A percentile compares a stretch with the other conserved stretches of the same genome.
phyloP scores from a whole-genome alignment of 139 green algal species.

The Dunaliella sp. region DNA sequence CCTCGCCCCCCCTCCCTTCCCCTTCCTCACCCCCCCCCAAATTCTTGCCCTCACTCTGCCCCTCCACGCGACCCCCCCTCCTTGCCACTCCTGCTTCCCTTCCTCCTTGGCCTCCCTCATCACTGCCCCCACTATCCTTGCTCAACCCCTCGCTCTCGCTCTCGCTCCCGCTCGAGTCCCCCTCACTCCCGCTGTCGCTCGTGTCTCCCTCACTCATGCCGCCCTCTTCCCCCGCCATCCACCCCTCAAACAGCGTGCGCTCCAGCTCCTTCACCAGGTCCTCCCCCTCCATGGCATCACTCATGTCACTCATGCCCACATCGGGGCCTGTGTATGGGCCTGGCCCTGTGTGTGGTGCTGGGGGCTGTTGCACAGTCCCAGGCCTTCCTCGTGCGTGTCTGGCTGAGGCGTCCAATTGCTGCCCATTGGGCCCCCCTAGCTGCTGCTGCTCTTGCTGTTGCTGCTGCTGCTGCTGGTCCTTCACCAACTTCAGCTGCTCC shows the following conservation, averaged over 20 bases:
- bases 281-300: too few species aligned
- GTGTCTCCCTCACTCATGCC: neutral
- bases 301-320: too few species aligned
- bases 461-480: neutral
- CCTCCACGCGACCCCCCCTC: neutral
- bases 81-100: neutral
- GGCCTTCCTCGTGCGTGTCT: too few species aligned
- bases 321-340: too few species aligned
- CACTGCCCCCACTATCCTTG: too few species aligned
- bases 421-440: neutral
- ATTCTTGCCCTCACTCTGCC: neutral
- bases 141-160: too few species aligned
- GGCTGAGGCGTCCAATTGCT: too few species aligned
- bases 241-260: neutral
- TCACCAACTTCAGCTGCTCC: constrained; percentile 7
- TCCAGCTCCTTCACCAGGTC: neutral
- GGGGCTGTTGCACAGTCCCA: too few species aligned
- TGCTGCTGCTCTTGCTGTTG: neutral
- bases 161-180: neutral
- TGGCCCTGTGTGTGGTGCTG: too few species aligned
- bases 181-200: neutral
- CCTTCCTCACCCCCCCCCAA: neutral
- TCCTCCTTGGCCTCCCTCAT: neutral
- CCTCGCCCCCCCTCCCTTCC: neutral
- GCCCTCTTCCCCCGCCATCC: neutral